Conservation (phyloP, 108 stramenopile genomes). For the Skeletonema costatum region DNA sequence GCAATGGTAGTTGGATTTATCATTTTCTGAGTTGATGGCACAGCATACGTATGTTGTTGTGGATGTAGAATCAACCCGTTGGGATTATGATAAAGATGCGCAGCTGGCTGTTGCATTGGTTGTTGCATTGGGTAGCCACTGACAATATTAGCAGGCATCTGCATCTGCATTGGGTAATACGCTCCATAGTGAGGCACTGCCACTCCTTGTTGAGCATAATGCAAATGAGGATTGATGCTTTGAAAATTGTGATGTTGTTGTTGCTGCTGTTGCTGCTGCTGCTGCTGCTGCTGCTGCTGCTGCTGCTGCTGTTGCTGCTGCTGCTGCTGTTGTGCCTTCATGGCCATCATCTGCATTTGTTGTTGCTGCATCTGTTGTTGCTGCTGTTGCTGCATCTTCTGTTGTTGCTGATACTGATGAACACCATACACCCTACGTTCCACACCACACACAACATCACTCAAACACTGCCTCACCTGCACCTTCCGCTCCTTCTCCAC, state of each 20-base stretch:
- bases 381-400: constrained; percentile 23
- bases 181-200: not conserved
- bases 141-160: not conserved
- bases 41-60: not conserved
- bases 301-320: not conserved
- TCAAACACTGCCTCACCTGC: constrained; percentile 6
- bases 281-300: constrained; percentile 16
- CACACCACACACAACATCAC: not conserved
- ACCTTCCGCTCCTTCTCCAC: constrained; percentile 17
- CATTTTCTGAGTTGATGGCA: not conserved
- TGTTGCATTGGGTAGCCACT: not conserved
- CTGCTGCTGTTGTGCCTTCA: not conserved
- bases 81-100: not conserved
- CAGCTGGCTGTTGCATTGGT: not conserved
- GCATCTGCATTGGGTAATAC: not conserved
- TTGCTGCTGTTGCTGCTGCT: not conserved
- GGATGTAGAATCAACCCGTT: not conserved
- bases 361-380: constrained; percentile 15
- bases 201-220: not conserved
- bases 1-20: not conserved
- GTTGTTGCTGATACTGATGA: constrained; percentile 24
- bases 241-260: not conserved
- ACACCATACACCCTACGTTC: not conserved
- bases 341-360: not conserved
- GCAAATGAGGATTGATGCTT: not conserved